A percentile compares a stretch with the other conserved stretches of the same genome.
Conservation (phyloP, 768 basidiomycete species). For the Sistotremastrum niveocremeum region DNA sequence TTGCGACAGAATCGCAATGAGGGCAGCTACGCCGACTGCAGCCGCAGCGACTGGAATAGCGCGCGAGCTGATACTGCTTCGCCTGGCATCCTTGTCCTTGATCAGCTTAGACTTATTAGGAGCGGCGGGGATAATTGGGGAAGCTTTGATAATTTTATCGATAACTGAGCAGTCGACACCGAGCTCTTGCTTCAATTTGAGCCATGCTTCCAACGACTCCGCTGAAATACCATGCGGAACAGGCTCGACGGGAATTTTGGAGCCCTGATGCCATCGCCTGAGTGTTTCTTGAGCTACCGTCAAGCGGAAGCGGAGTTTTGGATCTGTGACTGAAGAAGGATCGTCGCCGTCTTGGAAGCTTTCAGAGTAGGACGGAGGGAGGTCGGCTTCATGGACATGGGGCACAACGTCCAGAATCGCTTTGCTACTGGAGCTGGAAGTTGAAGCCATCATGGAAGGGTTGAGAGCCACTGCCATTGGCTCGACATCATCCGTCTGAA, state of each 20-base stretch:
- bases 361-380: conserved; percentile 55
- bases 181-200: conserved; percentile 62
- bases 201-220: conserved; percentile 65
- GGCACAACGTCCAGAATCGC: conserved; percentile 18
- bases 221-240: conserved; percentile 43
- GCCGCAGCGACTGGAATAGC: background rate
- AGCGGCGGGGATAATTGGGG: conserved; percentile 1
- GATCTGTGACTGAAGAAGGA: conserved; percentile 10
- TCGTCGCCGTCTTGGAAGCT: conserved; percentile 32
- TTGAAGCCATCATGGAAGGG: conserved; percentile 30
- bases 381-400: conserved; percentile 25
- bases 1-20: background rate
- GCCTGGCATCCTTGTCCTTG: conserved; percentile 20
- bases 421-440: conserved; percentile 24
- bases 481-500: conserved; percentile 45
- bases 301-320: conserved; percentile 28
- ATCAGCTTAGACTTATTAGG: conserved; percentile 9
- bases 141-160: conserved; percentile 49
- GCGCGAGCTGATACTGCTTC: background rate
- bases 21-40: background rate
- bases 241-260: conserved; percentile 29
- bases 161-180: conserved; percentile 68
- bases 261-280: conserved; percentile 59
- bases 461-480: conserved; percentile 23
- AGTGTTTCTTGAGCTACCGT: conserved; percentile 44